Base-by-base conservation (phyloP, 2,329 filamentous ascomycete genomes). In the Colletotrichum higginsianum region DNA sequence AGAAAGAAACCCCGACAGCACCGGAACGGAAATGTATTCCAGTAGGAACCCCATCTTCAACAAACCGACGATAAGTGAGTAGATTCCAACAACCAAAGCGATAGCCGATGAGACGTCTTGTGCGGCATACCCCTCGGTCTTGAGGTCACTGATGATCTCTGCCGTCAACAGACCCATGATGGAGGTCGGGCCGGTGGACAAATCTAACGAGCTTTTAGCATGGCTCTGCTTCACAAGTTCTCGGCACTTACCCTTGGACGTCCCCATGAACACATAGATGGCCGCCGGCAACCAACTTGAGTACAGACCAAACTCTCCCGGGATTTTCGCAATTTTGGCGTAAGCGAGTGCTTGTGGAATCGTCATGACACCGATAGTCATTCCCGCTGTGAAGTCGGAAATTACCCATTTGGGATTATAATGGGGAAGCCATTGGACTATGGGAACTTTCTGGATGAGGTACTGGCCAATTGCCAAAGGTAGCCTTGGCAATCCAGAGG, bases 1-100 rank as follows among this genome's bases (percentile, higher is more conserved):
- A 0, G 89, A 90, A 75, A 92, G 91, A 80, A 92, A 92, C 5
- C 90, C 90, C 8, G 85, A 89, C 0, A 92, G 84, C 1, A 92
- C 88, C 0, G 90, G 90, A 1, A 90, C 84, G 0, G 90, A 91
- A 74, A 92, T 88, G 75, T 91, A 92, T 71, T 92, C 89, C 23
- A 92, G 84, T 6, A 92, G 82, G 77, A 91, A 92, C 0, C 90
- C 90, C 6, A 92, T 86, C 63, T 89, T 90, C 26, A 92, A 82
- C 1, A 92, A 82, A 0, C 90, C 90, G 3, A 92, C 80, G 18
- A 85, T 83, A 26, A 92, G 84, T 18, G 87, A 84, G 75, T 89
- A 91, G 3, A 91, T 82, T 0, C 91, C 91, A 73, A 92, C 89
- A 80, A 90, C 88, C 77, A 92, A 86, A 15, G 90, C 88, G 2